These are phyloP conservation scores for Pythium guiyangense DNA, from an alignment of 352 stramenopile genomes.

Conservation along the genomic window DNA sequence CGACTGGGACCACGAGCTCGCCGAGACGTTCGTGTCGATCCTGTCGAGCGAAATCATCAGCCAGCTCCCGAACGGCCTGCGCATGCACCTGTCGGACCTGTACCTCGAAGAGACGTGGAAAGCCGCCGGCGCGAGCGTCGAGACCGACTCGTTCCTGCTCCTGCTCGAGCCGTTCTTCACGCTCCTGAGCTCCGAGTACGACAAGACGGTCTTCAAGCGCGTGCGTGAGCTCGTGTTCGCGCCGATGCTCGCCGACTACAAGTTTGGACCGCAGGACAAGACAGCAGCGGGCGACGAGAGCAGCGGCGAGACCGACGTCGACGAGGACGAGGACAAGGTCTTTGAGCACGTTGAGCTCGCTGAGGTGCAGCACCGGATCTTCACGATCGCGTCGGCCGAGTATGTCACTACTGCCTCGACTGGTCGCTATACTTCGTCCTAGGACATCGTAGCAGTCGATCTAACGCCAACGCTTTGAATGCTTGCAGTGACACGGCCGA, in stretches of 20 bases:
- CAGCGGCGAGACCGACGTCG: slow-evolving; percentile 35
- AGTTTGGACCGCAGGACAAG: slow-evolving; percentile 51
- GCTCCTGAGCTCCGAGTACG: slow-evolving; percentile 69
- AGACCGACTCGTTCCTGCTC: slow-evolving; percentile 57
- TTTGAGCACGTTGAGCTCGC: slow-evolving; percentile 62
- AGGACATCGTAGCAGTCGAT: not conserved
- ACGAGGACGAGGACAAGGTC: slow-evolving; percentile 48
- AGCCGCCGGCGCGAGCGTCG: slow-evolving; percentile 41
- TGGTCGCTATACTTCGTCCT: not conserved
- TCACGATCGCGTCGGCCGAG: slow-evolving; percentile 69
- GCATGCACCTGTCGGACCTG: slow-evolving; percentile 74
- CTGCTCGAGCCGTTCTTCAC: slow-evolving; percentile 82
- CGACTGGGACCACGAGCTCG: slow-evolving; percentile 43
- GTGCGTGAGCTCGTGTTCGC: slow-evolving; percentile 71
- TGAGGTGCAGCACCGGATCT: slow-evolving; percentile 76
- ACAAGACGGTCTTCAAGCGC: slow-evolving; percentile 79
- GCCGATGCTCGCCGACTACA: slow-evolving; percentile 59
- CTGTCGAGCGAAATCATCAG: slow-evolving; percentile 68
- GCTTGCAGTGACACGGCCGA: slow-evolving; percentile 52
- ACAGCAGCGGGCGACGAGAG: slow-evolving; percentile 22
- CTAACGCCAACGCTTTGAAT: slow-evolving; percentile 10
- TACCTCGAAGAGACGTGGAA: slow-evolving; percentile 64
- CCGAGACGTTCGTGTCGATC: slow-evolving; percentile 53
- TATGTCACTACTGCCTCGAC: slow-evolving; percentile 18
- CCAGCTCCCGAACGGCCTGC: slow-evolving; percentile 75